Conservation (phyloP, 2,329 filamentous ascomycete genomes). For the Truncatella angustata region DNA sequence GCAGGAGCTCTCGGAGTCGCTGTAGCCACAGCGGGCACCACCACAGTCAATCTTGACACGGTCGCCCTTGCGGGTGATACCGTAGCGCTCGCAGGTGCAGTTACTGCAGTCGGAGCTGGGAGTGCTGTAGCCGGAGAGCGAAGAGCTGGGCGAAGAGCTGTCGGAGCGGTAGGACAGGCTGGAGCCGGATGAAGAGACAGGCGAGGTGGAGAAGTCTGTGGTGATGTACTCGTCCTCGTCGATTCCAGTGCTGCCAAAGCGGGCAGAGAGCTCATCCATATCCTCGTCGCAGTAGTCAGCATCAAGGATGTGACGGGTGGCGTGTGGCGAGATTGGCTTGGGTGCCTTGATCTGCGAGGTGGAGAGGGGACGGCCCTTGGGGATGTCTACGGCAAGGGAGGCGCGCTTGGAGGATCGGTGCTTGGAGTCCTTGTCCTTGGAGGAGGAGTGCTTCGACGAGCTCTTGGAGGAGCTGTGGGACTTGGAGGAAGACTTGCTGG, state of each 20-base stretch:
- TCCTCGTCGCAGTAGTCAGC: conserved; percentile 72
- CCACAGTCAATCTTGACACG: conserved; percentile 96
- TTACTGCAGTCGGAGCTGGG: conserved; percentile 71
- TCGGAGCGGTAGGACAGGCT: conserved; percentile 69
- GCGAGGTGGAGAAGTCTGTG: conserved; percentile 54
- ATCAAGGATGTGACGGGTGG: conserved; percentile 83
- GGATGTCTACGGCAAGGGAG: conserved; percentile 63
- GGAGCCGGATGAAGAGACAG: conserved; percentile 68
- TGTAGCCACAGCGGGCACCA: conserved; percentile 81
- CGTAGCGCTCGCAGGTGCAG: conserved; percentile 95
- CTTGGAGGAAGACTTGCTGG: conserved; percentile 41
- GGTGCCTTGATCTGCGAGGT: conserved; percentile 87
- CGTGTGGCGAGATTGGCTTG: conserved; percentile 83
- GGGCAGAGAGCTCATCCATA: conserved; percentile 76
- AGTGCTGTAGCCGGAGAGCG: conserved; percentile 75
- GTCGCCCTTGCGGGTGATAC: conserved; percentile 89
- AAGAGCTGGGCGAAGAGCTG: conserved; percentile 72
- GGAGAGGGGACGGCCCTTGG: conserved; percentile 85
- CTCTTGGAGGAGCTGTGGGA: conserved; percentile 45
- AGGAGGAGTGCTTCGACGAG: conserved; percentile 36
- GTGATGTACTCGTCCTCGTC: conserved; percentile 57
- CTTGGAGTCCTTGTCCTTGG: conserved; percentile 37
- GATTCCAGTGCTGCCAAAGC: conserved; percentile 64
- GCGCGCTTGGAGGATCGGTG: conserved; percentile 47
- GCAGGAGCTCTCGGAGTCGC: conserved; percentile 67